Conservation (phyloP, 192 early-diverging fungal species). For the Backusella parvicylindrica region DNA sequence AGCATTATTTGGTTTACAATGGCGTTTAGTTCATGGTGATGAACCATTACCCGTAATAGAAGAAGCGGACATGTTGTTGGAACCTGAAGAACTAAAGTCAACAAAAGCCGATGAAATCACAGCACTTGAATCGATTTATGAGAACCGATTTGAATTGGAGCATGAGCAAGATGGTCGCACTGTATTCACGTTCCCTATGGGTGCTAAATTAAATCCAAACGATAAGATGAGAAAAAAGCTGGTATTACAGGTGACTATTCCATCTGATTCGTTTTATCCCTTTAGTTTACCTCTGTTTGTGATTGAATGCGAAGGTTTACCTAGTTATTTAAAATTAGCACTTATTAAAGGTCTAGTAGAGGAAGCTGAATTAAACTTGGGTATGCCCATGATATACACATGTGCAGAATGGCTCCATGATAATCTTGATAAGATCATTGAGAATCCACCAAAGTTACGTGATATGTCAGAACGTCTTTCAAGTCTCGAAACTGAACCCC, state of each 20-base stretch:
- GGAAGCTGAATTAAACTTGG: slow-evolving; percentile 36
- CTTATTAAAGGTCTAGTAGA: slow-evolving; percentile 50
- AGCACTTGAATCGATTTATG: slow-evolving; percentile 69
- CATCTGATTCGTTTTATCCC: slow-evolving; percentile 61
- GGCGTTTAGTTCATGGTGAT: slow-evolving; percentile 46
- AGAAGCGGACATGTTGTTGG: slow-evolving; percentile 20
- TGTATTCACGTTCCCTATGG: background rate
- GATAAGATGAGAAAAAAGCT: background rate
- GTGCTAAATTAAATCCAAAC: background rate
- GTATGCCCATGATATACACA: slow-evolving; percentile 56
- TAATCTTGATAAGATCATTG: slow-evolving; percentile 40
- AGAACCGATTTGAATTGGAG: slow-evolving; percentile 41
- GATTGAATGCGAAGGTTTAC: slow-evolving; percentile 59
- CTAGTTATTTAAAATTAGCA: slow-evolving; percentile 67
- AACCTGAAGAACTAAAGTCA: slow-evolving; percentile 33
- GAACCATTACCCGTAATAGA: slow-evolving; percentile 34
- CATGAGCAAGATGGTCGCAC: background rate
- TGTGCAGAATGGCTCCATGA: slow-evolving; percentile 57
- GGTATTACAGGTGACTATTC: slow-evolving; percentile 42
- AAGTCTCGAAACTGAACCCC: background rate
- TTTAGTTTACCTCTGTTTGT: slow-evolving; percentile 59
- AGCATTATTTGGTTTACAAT: slow-evolving; percentile 52
- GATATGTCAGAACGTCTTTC: slow-evolving; percentile 38
- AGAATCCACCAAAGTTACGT: slow-evolving; percentile 44
- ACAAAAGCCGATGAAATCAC: slow-evolving; percentile 56